A percentile compares a stretch with the other conserved stretches of the same genome.
These are phyloP conservation scores for Cronartium quercuum DNA, from an alignment of 1,284 basidiomycete genomes.

Conservation along the genomic window DNA sequence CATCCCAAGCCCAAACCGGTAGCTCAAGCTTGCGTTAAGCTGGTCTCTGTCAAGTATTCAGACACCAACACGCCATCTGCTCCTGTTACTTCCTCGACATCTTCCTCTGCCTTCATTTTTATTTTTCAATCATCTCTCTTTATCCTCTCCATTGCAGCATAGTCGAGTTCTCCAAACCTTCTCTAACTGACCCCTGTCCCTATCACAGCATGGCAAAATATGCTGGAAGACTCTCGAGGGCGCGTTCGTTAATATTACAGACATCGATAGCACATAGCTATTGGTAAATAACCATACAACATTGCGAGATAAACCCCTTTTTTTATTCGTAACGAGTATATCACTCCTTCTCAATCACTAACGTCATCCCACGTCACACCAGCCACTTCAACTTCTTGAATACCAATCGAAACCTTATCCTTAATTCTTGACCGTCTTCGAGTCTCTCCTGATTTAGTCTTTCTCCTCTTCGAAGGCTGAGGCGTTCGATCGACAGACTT, in stretches of 20 bases:
- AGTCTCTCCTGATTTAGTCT: not conserved
- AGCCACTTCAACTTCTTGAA: slow-evolving; percentile 21
- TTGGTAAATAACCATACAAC: not conserved
- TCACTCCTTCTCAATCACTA: not conserved
- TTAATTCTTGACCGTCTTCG: not conserved
- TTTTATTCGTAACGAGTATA: no score
- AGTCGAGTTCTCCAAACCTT: not conserved
- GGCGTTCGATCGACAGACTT: not conserved
- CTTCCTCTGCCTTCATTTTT: no score
- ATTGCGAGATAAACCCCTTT: not conserved
- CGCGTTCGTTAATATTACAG: not conserved
- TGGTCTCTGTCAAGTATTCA: no score
- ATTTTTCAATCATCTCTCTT: no score
- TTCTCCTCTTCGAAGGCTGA: not conserved
- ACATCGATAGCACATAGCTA: not conserved
- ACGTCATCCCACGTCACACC: slow-evolving; percentile 36
- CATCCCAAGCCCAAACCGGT: no score
- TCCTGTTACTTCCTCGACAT: no score
- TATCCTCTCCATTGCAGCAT: no score
- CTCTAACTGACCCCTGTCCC: no score
- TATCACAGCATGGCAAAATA: no score
- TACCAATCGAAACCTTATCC: slow-evolving; percentile 15
- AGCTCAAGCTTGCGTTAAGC: no score
- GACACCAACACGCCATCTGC: no score
- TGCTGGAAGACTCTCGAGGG: not conserved